Evolutionary conservation across 495 filamentous ascomycete species (phyloP).

Genomic region (Aspergillus carlsbadensis): DNA sequence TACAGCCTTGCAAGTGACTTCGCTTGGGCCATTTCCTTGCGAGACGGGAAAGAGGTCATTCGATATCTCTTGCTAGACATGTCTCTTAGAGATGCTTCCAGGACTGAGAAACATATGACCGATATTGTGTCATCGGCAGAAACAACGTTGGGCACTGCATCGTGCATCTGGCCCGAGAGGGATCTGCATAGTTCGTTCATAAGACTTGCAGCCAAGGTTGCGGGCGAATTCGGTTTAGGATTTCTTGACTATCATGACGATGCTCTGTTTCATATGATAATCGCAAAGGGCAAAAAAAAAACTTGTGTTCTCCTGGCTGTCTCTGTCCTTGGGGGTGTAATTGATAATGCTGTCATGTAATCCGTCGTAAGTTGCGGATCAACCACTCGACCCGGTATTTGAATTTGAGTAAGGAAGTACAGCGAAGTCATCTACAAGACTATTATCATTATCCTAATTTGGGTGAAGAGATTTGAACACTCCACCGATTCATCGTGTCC

Average conservation of each 20-base stretch:
- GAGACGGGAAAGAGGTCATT: too few species aligned
- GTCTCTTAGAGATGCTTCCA: not conserved
- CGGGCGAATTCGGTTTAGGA: not conserved
- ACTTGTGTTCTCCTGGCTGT: not conserved
- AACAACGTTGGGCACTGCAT: constrained; percentile 6
- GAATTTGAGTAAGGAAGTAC: not conserved
- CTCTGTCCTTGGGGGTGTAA: not conserved
- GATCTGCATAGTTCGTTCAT: constrained; percentile 4
- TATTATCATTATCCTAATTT: not conserved
- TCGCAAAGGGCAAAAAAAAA: not conserved
- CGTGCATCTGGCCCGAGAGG: constrained; percentile 1
- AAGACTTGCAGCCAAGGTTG: not conserved
- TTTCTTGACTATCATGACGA: not conserved
- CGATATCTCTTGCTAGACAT: not conserved
- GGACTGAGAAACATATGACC: not conserved
- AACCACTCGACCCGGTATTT: not conserved
- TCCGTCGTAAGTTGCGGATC: not conserved
- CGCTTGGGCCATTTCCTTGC: too few species aligned
- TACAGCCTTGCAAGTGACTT: not conserved
- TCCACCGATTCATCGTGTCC: constrained; percentile 15
- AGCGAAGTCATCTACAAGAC: not conserved
- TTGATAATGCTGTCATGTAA: not conserved
- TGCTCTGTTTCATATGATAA: not conserved
- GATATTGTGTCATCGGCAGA: not conserved
- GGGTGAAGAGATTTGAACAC: constrained; percentile 4